Evolutionary conservation across 2,329 filamentous ascomycete species (phyloP), one percentile per base, ranked within the genome.

Genomic region (Chaetomiaceae sp.): DNA sequence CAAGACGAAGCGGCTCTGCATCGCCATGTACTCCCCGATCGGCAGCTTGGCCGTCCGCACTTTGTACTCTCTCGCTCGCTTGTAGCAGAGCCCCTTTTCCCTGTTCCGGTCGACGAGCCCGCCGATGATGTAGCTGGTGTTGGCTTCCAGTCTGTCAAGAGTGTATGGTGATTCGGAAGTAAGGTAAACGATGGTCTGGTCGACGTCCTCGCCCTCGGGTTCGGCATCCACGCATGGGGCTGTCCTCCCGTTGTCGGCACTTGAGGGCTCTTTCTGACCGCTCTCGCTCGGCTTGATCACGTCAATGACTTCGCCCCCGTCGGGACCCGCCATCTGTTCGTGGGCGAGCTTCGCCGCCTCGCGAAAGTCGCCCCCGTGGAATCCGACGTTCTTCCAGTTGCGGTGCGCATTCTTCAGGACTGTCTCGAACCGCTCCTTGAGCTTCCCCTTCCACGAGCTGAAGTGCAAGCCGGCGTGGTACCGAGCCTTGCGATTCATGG

Each of bases 41-140:
- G 93, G 93, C 45, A 98, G 66, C 62, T 88, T 90, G 2, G 91
- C 93, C 0, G 93, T 97, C 53, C 84, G 84, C 57, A 98, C 80
- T 0, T 86, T 86, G 51, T 75, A 75, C 45, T 84, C 79, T 43
- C 78, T 73, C 0, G 93, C 93, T 14, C 85, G 76, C 58, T 83
- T 84, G 73, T 95, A 89, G 67, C 93, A 98, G 30, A 98, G 74
- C 1, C 88, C 89, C 70, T 98, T 98, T 67, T 98, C 84, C 36
- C 93, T 79, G 66, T 98, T 98, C 68, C 90, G 90, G 69, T 98
- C 93, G 20, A 98, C 93, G 29, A 98, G 74, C 0, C 91, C 93
- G 29, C 93, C 93, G 46, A 98, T 85, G 52, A 98, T 84, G 65
- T 98, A 98, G 48, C 82, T 91, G 50, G 84, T 89, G 67, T 93